Evolutionary conservation across 225 moss, liverwort and hornwort genomes (phyloP).

Genomic region (Anthoceros angustus): DNA sequence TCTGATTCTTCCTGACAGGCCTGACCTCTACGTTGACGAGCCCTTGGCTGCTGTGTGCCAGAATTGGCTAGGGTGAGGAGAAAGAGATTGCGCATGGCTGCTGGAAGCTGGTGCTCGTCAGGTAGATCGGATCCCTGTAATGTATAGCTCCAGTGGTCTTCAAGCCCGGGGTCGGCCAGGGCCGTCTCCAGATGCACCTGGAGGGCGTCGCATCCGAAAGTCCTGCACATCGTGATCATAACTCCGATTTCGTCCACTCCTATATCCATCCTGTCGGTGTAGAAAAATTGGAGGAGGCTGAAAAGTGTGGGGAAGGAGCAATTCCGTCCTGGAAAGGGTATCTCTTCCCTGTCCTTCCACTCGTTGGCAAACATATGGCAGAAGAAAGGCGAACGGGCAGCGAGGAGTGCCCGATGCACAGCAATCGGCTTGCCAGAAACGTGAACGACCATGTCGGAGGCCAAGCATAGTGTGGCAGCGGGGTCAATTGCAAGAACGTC

Average conservation of each 20-base stretch:
- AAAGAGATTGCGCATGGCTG: conserved; percentile 44
- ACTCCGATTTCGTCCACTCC: conserved; percentile 92
- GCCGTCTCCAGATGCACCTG: conserved; percentile 58
- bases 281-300: conserved; percentile 76
- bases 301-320: conserved; percentile 65
- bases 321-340: conserved; percentile 50
- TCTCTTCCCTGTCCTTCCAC: conserved; percentile 45
- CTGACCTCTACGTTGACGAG: too few species aligned
- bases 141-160: conserved; percentile 65
- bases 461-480: too few species aligned
- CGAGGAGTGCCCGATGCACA: conserved; percentile 64
- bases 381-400: conserved; percentile 70
- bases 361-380: conserved; percentile 45
- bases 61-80: conserved; percentile 37
- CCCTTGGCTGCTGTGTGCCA: conserved; percentile 1
- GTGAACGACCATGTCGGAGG: conserved; percentile 45
- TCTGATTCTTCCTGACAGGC: background rate
- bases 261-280: conserved; percentile 78
- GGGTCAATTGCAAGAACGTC: conserved; percentile 11
- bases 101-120: conserved; percentile 50
- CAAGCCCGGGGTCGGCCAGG: conserved; percentile 57
- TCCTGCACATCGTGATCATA: conserved; percentile 65
- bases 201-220: conserved; percentile 44
- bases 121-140: conserved; percentile 58
- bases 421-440: conserved; percentile 57